Percentiles rank a stretch among this genome's conserved stretches.
Evolutionary conservation across 164 flowering plant species (phyloP).

Genomic region (Stephania japonica): DNA sequence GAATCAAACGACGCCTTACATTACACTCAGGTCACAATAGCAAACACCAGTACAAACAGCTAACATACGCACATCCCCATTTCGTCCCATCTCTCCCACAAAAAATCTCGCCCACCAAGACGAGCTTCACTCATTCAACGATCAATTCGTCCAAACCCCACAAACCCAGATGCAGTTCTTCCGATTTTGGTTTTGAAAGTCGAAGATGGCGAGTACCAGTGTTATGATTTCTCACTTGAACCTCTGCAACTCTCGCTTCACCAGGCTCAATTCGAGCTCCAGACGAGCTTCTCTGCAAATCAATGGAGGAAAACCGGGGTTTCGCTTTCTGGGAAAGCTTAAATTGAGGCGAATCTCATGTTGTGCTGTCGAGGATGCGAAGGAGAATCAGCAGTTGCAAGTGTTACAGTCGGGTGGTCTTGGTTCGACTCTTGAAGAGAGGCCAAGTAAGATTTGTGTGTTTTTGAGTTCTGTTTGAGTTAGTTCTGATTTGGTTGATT

Average conservation of each 20-base stretch:
- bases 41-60: neutral
- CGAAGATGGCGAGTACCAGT: constrained; percentile 44
- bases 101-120: neutral
- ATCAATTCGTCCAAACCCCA: neutral
- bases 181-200: neutral
- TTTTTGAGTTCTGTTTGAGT: neutral
- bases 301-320: constrained; percentile 16
- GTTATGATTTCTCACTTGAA: constrained; percentile 45
- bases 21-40: neutral
- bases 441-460: constrained; percentile 36
- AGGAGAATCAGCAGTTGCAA: constrained; percentile 23
- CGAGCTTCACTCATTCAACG: neutral
- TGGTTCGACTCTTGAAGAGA: constrained; percentile 60
- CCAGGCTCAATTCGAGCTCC: constrained; percentile 17
- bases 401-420: constrained; percentile 14
- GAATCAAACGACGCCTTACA: neutral
- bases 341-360: constrained; percentile 26
- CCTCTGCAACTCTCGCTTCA: constrained; percentile 26
- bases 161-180: neutral
- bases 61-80: neutral
- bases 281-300: constrained; percentile 20
- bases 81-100: neutral
- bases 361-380: constrained; percentile 48
- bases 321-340: constrained; percentile 17
- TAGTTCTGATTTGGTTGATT: neutral